A percentile compares a stretch with the other conserved stretches of the same genome.
Conservation (phyloP, 2,329 filamentous ascomycete genomes). For the Fusarium sp. region DNA sequence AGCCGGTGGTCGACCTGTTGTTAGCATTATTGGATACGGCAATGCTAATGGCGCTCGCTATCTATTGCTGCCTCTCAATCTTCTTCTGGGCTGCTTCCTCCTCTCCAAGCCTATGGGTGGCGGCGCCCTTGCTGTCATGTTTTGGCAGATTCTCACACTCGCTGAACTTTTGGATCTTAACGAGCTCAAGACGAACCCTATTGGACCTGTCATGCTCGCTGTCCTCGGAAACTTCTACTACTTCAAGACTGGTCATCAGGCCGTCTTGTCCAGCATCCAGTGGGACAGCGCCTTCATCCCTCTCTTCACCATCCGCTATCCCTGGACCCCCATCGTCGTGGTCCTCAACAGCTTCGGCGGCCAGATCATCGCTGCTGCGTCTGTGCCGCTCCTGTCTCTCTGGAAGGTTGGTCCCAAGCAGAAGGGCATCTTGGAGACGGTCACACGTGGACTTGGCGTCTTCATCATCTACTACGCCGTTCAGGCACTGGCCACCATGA, state of each 20-base stretch:
- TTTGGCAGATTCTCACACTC: slow-evolving; percentile 90
- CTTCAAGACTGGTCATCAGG: slow-evolving; percentile 98
- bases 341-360: slow-evolving; percentile 88
- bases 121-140: slow-evolving; percentile 81
- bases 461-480: slow-evolving; percentile 86
- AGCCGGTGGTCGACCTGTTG: slow-evolving; percentile 60
- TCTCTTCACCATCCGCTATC: slow-evolving; percentile 83
- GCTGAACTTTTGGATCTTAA: slow-evolving; percentile 72
- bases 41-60: slow-evolving; percentile 95
- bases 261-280: slow-evolving; percentile 85
- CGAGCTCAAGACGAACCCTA: slow-evolving; percentile 71
- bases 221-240: slow-evolving; percentile 94
- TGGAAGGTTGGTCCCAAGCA: slow-evolving; percentile 90
- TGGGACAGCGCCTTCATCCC: slow-evolving; percentile 97
- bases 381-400: slow-evolving; percentile 82
- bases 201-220: slow-evolving; percentile 85
- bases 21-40: slow-evolving; percentile 89
- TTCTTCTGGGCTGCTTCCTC: slow-evolving; percentile 79
- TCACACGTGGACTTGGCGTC: slow-evolving; percentile 76
- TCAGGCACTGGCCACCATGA: slow-evolving; percentile 85
- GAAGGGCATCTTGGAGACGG: slow-evolving; percentile 73
- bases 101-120: slow-evolving; percentile 95
- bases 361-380: slow-evolving; percentile 83
- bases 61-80: slow-evolving; percentile 82
- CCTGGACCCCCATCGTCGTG: slow-evolving; percentile 86